Evolutionary conservation across 2,329 filamentous ascomycete species (phyloP), one percentile per base, ranked within the genome.

Genomic region (Cladosporium phlei): DNA sequence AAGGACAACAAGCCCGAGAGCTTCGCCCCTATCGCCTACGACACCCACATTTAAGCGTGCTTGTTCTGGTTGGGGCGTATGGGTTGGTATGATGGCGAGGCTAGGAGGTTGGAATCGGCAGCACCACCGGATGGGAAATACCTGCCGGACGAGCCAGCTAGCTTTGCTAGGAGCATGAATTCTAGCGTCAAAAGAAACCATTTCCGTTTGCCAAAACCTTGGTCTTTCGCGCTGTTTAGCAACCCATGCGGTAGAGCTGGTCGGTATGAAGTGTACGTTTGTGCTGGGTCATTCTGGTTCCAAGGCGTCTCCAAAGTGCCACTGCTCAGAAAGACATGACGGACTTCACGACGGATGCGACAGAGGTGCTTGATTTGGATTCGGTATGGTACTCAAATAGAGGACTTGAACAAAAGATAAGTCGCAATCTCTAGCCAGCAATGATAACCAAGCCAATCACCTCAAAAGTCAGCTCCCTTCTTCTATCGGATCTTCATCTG

Each of bases 1-100:
- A 83, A 82, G 75, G 85, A 88, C 69, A 87, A 88, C 78, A 79
- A 82, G 70, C 88, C 90, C 57, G 88, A 96, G 83, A 96, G 86
- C 63, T 82, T 97, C 66, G 82, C 83, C 55, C 89, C 91, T 63
- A 80, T 97, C 64, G 76, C 93, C 67, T 98, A 97, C 83, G 93
- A 97, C 82, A 98, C 93, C 66, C 91, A 88, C 69, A 97, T 98
- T 74, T 98, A 93, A 82, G 67, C 34, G 59, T 53, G 49, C 42
- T 45, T 45, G 30, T 45, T 45, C 22, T 21, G 8, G 30, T 20
- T 12, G 22, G 42, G 42, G 32, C 32, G 32, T 29, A 37, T 27
- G 42, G 42, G 16, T 35, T 45, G 42, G 42, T 45, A 45, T 33
- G 42, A 45, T 45, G 42, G 42, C 32, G 42, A 45, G 42, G 42